Base-by-base conservation (phyloP, 2,329 filamentous ascomycete species). In the Pestalotiopsis sp. region DNA sequence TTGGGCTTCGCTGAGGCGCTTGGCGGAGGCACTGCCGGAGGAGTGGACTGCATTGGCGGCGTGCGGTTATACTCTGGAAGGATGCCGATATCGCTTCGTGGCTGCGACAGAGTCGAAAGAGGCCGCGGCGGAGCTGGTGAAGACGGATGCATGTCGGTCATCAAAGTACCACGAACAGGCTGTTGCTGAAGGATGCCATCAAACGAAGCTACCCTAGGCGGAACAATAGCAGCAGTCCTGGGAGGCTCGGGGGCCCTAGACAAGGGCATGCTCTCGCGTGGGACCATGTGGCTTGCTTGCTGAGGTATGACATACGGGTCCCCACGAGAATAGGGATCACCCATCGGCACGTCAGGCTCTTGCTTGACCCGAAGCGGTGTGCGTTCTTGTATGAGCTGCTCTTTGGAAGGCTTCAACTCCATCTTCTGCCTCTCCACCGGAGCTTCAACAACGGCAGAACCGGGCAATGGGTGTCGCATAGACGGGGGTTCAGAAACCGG, bases 1-100 rank as follows among this genome's bases (percentile, higher is more conserved):
- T 90, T 91, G 2, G 83, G 77, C 49, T 81, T 82, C 31, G 80
- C 78, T 13, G 81, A 76, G 6, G 79, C 72, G 55, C 85, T 76
- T 52, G 82, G 78, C 36, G 82, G 78, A 25, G 82, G 76, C 36
- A 80, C 77, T 9, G 45, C 36, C 14, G 65, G 65, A 52, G 81
- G 81, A 3, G 80, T 79, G n/a, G 75, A 74, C 65, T 80, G 81
- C 20, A 76, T 71, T 71, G 77, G 77, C 14, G 79, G 77, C 25
- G 78, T 73, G 59, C 75, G 52, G 38, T 20, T 75, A 67, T 78
- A 81, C 49, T 80, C 79, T 23, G 71, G 65, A 38, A 72, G 70
- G 2, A 75, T 73, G 25, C 76, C 74, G n/a, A 77, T 70, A 66
- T 74, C 70, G 55, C 76, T 76, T 60, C 73, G 67, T 36, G 77